Evolutionary conservation across 352 stramenopile species (phyloP), one percentile per base, ranked within the genome.

Genomic region (Pythium insidiosum): DNA sequence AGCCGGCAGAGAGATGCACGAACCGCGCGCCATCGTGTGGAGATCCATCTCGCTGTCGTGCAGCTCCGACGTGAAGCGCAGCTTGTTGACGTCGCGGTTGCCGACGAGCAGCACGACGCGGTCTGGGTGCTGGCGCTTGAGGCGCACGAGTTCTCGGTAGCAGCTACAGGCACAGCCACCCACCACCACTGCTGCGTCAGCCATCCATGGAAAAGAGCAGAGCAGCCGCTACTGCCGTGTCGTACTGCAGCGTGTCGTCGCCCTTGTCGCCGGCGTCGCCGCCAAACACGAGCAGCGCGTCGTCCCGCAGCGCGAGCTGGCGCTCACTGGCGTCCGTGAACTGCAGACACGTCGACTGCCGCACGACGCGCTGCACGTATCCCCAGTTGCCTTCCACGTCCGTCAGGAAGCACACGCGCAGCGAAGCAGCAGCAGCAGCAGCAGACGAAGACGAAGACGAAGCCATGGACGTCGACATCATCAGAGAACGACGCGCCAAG

Each of bases 11-110:
- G 41, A 7, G 3, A 6, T 7, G 18, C 13, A 34, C 52, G 16
- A 39, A 85, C 76, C 65, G 63, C 53, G 65, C 7, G 69, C 61
- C 77, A 89, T 88, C 3, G 63, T 66, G 0, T 34, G 16, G 6
- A 90, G 50, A 39, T 74, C 41, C 70, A 94, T 73, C 44, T 95
- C 80, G 4, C 46, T 58, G 24, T 94, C 66, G 30, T 73, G 58
- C 4, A 96, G 53, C 53, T 97, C 88, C 3, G 81, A 93, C 12
- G 77, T 88, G 23, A 96, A 68, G 29, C 86, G 69, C 59, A 97
- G 82, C 58, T 97, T 97, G 67, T 97, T 97, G 39, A 96, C 73
- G 63, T 97, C 90, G 39, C 90, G 84, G 53, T 97, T 97, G 11
- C 90, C 90, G 30, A 94, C 90, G 36, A 97, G 74, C 36, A 97